phyloP scores from a whole-genome alignment of 257 asterid species.

The Echium plantagineum region DNA sequence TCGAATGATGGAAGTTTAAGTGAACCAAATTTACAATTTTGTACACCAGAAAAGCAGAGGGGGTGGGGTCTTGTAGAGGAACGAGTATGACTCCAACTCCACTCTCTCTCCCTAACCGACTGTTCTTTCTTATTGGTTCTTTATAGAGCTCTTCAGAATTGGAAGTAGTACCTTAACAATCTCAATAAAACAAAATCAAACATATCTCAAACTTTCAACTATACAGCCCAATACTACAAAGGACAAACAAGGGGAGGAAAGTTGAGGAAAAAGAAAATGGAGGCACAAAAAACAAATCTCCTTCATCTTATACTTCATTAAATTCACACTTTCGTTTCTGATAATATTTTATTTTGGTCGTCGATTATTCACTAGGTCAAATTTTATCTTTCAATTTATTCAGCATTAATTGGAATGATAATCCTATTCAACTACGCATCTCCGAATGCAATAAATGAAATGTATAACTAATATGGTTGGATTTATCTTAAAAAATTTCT shows the following conservation, averaged over 20 bases:
- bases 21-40: no score
- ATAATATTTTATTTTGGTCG: no score
- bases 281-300: constrained; percentile 3
- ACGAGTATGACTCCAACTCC: constrained; percentile 25
- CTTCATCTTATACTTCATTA: background rate
- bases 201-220: background rate
- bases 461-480: no score
- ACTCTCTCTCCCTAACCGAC: constrained; percentile 19
- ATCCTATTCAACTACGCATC: no score
- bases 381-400: no score
- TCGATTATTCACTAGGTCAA: no score
- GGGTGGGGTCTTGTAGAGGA: constrained; percentile 31
- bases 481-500: no score
- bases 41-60: background rate
- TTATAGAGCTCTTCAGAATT: constrained; percentile 8
- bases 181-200: constrained; percentile 4
- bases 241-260: background rate
- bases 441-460: no score
- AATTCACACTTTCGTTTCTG: no score
- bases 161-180: constrained; percentile 13
- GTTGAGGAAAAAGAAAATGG: background rate
- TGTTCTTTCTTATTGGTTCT: constrained; percentile 21
- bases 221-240: background rate
- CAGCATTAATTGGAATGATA: no score
- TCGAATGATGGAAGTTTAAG: no score